Conservation (phyloP, 805 yeast species). For the Ogataea populi-albae region DNA sequence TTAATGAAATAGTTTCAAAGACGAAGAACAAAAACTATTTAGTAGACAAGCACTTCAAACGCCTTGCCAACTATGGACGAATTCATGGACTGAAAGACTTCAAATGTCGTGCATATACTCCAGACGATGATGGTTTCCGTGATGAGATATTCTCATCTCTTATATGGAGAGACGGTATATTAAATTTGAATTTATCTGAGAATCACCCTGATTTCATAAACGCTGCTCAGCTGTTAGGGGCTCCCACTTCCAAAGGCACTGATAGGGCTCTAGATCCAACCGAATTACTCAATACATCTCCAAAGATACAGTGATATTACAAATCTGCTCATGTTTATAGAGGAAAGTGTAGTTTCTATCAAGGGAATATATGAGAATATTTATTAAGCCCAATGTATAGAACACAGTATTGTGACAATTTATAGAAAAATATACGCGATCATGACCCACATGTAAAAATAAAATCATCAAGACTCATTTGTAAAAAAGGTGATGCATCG, state of each 20-base stretch:
- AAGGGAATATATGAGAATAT: too few species aligned
- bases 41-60: slow-evolving; percentile 10
- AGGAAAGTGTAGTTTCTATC: too few species aligned
- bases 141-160: slow-evolving; percentile 14
- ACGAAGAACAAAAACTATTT: slow-evolving; percentile 12
- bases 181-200: slow-evolving; percentile 11
- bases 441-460: slow-evolving; percentile 11
- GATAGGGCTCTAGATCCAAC: slow-evolving; percentile 13
- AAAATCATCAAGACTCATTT: slow-evolving; percentile 6
- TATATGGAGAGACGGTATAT: slow-evolving; percentile 17
- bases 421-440: too few species aligned
- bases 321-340: slow-evolving; percentile 6
- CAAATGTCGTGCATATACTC: slow-evolving; percentile 12
- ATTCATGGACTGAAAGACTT: slow-evolving; percentile 22
- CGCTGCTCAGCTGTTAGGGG: slow-evolving; percentile 15
- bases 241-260: background rate
- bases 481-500: slow-evolving; percentile 4
- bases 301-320: slow-evolving; percentile 2
- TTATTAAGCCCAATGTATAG: too few species aligned
- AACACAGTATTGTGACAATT: too few species aligned
- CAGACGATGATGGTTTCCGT: slow-evolving; percentile 12
- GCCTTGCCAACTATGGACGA: slow-evolving; percentile 21
- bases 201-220: slow-evolving; percentile 16
- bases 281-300: slow-evolving; percentile 13
- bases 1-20: slow-evolving; percentile 6